These are phyloP conservation scores for Yarrowia sp. DNA, from an alignment of 805 yeast genomes.

Conservation along the genomic window DNA sequence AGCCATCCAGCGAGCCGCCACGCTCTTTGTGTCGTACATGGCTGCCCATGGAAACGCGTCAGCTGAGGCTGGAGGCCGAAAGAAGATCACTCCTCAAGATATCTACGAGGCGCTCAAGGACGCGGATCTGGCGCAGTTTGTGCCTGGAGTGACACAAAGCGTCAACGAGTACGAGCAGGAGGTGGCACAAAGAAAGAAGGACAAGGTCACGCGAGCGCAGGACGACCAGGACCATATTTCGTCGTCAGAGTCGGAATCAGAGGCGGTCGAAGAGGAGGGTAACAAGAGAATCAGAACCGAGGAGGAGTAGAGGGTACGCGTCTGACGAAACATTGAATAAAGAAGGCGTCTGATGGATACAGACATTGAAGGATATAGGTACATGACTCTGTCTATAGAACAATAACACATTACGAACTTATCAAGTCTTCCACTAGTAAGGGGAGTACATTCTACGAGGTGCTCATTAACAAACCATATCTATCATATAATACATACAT, in stretches of 20 bases:
- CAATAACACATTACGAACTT: too few relatives aligned
- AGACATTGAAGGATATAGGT: too few relatives aligned
- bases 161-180: conserved; percentile 22
- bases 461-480: neutral
- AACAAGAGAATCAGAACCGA: neutral
- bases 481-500: conserved; percentile 5
- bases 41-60: conserved; percentile 5
- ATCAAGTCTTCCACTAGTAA: too few relatives aligned
- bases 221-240: conserved; percentile 20
- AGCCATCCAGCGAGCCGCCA: conserved; percentile 20
- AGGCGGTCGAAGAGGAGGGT: neutral
- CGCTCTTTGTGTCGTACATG: conserved; percentile 22
- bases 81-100: conserved; percentile 17
- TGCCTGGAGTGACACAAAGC: conserved; percentile 9
- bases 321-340: too few relatives aligned
- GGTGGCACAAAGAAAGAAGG: conserved; percentile 6
- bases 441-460: too few relatives aligned
- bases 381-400: too few relatives aligned
- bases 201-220: neutral
- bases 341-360: neutral
- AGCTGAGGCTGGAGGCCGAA: conserved; percentile 13
- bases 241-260: conserved; percentile 9
- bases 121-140: conserved; percentile 17
- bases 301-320: neutral
- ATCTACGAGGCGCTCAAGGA: conserved; percentile 14